A percentile compares a stretch with the other conserved stretches of the same genome.
Evolutionary conservation across 495 filamentous ascomycete species (phyloP).

Genomic region (Astrothelium subdiscretum): DNA sequence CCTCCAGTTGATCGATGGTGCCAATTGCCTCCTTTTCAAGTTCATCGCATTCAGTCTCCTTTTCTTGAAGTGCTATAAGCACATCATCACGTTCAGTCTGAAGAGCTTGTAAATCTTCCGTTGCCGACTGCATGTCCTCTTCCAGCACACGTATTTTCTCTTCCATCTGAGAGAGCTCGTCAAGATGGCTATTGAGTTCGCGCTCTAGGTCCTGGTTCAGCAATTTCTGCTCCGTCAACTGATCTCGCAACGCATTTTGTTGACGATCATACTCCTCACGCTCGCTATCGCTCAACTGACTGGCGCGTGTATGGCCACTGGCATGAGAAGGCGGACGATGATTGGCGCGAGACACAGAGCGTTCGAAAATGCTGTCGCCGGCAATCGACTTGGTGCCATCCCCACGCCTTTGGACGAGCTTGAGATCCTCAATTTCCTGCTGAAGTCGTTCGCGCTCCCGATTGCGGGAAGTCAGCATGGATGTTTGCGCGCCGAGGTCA

Average conservation of each 20-base stretch:
- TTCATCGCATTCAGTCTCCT: conserved; percentile 68
- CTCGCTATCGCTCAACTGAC: conserved; percentile 54
- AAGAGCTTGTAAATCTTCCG: conserved; percentile 64
- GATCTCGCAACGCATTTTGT: conserved; percentile 72
- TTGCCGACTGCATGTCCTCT: conserved; percentile 23
- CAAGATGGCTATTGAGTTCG: conserved; percentile 29
- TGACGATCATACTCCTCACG: conserved; percentile 77
- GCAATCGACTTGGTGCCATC: conserved; percentile 52
- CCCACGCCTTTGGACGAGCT: conserved; percentile 64
- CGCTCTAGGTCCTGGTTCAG: conserved; percentile 47
- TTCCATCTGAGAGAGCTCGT: conserved; percentile 27
- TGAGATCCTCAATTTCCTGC: conserved; percentile 93
- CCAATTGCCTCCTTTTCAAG: conserved; percentile 70
- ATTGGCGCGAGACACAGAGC: conserved; percentile 77
- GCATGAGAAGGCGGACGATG: conserved; percentile 58
- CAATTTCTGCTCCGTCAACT: conserved; percentile 70
- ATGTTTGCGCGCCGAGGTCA: conserved; percentile 89
- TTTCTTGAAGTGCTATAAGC: conserved; percentile 60
- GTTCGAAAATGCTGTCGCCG: conserved; percentile 83
- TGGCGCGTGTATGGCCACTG: conserved; percentile 59
- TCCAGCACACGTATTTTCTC: conserved; percentile 24
- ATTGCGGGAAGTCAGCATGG: conserved; percentile 94
- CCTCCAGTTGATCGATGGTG: conserved; percentile 73
- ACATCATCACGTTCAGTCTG: conserved; percentile 82
- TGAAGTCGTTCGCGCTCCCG: conserved; percentile 89